Evolutionary conservation across 345 rosid genomes (phyloP).

Genomic region (Lepidium aucheri): DNA sequence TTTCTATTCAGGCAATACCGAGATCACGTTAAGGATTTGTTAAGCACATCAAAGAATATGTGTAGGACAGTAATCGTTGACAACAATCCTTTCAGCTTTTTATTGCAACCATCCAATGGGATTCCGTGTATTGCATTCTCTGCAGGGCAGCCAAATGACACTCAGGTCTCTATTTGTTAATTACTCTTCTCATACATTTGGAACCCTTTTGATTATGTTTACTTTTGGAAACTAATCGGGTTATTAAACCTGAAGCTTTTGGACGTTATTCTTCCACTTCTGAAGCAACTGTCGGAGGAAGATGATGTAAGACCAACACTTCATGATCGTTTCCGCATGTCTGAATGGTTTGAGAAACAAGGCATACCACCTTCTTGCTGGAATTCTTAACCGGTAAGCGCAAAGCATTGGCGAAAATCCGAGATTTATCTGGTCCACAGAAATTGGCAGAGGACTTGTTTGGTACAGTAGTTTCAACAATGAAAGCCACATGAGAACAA

Average conservation of each 20-base stretch:
- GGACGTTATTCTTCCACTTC: conserved; percentile 84
- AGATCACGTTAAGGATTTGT: conserved; percentile 92
- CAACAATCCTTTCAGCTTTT: conserved; percentile 95
- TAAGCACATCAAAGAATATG: conserved; percentile 64
- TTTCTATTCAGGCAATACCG: conserved; percentile 53
- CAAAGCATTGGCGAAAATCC: neutral
- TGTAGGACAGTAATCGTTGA: conserved; percentile 80
- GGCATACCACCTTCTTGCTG: conserved; percentile 71
- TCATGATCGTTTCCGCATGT: conserved; percentile 78
- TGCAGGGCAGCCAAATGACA: conserved; percentile 66
- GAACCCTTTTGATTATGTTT: neutral
- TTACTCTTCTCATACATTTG: neutral
- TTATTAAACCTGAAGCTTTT: conserved; percentile 52
- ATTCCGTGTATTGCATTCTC: conserved; percentile 95
- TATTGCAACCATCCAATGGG: conserved; percentile 90
- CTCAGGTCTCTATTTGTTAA: conserved; percentile 42
- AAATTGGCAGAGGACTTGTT: conserved; percentile 2
- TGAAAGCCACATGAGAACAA: neutral
- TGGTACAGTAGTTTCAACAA: conserved; percentile 12
- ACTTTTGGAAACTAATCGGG: neutral
- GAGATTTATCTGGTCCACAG: neutral
- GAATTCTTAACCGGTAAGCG: conserved; percentile 19
- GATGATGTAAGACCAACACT: conserved; percentile 72
- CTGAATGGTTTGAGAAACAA: conserved; percentile 91
- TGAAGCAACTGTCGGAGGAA: conserved; percentile 76